Percentiles rank a stretch among this genome's conserved stretches.
These are phyloP conservation scores for Lenzites betulinus DNA, from an alignment of 768 basidiomycete species.

Conservation along the genomic window DNA sequence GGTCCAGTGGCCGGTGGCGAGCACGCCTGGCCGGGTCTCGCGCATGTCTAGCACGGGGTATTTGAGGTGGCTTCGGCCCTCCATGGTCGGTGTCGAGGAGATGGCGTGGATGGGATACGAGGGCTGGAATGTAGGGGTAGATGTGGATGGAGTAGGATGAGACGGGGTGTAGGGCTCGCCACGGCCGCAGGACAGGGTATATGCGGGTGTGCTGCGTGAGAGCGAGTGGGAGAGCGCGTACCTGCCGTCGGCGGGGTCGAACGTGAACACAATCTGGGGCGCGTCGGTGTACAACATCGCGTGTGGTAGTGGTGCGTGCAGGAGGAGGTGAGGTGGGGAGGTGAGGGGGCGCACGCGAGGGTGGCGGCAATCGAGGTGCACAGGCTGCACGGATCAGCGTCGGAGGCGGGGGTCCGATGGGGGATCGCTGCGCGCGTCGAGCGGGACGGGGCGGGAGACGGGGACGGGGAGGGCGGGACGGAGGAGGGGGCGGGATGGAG, in stretches of 20 bases:
- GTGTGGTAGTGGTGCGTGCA: background rate
- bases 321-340: background rate
- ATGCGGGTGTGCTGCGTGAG: slow-evolving; percentile 29
- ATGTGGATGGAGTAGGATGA: slow-evolving; percentile 18
- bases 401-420: slow-evolving; percentile 1
- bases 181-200: slow-evolving; percentile 43
- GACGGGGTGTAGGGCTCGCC: slow-evolving; percentile 29
- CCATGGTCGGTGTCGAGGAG: background rate
- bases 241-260: slow-evolving; percentile 19
- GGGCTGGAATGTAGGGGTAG: slow-evolving; percentile 25
- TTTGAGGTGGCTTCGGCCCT: slow-evolving; percentile 19
- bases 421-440: slow-evolving; percentile 5
- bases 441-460: slow-evolving; percentile 1
- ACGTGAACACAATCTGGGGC: background rate
- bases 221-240: slow-evolving; percentile 29
- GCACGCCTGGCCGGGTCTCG: slow-evolving; percentile 39
- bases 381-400: slow-evolving; percentile 1
- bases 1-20: slow-evolving; percentile 45
- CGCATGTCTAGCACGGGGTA: slow-evolving; percentile 26
- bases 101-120: slow-evolving; percentile 14
- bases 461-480: slow-evolving; percentile 8
- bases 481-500: background rate
- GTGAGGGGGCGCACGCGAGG: background rate
- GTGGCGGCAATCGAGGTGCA: slow-evolving; percentile 16
- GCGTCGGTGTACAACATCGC: slow-evolving; percentile 3